Evolutionary conservation across 169 alveolate species (phyloP).

Genomic region (Sarcocystis neurona): DNA sequence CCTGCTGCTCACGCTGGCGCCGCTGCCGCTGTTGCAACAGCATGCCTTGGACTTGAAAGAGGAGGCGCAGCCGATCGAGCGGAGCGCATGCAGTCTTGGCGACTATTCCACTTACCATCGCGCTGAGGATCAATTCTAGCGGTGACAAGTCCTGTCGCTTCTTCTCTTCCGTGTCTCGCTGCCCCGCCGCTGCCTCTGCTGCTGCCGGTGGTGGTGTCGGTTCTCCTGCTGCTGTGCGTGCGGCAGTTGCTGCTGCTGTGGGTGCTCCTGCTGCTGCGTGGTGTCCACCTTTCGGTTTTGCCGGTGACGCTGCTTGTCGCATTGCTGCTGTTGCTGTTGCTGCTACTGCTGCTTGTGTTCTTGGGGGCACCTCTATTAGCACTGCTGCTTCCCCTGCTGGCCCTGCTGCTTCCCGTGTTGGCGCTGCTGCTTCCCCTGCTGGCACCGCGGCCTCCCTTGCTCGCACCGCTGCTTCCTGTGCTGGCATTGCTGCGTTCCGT

Average conservation of each 20-base stretch:
- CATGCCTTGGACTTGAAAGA: constrained; percentile 88
- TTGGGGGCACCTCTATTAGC: background rate
- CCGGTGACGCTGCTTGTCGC: too few relatives aligned
- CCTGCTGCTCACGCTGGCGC: background rate
- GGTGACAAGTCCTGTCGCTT: background rate
- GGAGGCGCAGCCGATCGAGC: constrained; percentile 81
- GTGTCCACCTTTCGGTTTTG: too few relatives aligned
- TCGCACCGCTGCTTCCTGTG: too few relatives aligned
- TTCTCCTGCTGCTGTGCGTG: background rate
- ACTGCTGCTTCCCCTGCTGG: background rate
- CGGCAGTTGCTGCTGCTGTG: background rate
- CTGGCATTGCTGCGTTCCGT: too few relatives aligned
- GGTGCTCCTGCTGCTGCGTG: constrained; percentile 5
- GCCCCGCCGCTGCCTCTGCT: background rate
- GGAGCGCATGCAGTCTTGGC: constrained; percentile 88
- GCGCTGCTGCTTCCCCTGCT: too few relatives aligned
- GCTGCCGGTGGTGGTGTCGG: background rate
- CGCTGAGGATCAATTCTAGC: constrained; percentile 51
- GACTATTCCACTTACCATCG: constrained; percentile 74
- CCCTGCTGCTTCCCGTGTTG: too few relatives aligned
- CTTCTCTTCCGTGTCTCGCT: background rate
- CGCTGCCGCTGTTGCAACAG: constrained; percentile 68
- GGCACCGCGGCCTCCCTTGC: too few relatives aligned
- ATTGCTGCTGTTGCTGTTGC: background rate
- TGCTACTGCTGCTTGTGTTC: background rate